Percentiles rank a stretch among this genome's conserved stretches.
Conservation (phyloP, 371 early-diverging fungal genomes). For the Rhizopus stolonifer region DNA sequence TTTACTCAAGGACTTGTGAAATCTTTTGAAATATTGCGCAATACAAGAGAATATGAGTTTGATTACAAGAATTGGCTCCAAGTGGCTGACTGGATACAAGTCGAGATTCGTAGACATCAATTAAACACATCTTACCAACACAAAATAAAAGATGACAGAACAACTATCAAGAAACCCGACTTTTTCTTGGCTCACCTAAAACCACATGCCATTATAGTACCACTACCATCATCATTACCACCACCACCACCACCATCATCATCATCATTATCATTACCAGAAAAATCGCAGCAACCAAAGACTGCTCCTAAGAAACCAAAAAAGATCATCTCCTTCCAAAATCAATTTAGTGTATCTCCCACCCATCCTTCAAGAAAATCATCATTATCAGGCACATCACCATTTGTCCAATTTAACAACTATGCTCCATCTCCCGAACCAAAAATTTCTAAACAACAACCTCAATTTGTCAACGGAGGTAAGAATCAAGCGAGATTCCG, state of each 20-base stretch:
- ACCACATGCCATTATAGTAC: conserved; percentile 10
- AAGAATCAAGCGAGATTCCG: conserved; percentile 46
- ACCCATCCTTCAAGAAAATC: conserved; percentile 4
- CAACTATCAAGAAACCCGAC: conserved; percentile 3
- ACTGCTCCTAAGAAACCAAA: conserved; percentile 9
- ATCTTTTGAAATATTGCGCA: conserved; percentile 19
- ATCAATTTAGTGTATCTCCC: conserved; percentile 18
- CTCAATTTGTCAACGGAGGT: conserved; percentile 5
- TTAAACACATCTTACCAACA: not conserved
- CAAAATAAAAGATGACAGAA: not conserved
- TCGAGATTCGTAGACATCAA: conserved; percentile 28
- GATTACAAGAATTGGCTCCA: conserved; percentile 30
- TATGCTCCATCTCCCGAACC: conserved; percentile 16
- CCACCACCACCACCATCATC: not conserved
- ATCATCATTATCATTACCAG: not conserved
- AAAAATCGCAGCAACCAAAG: too few relatives aligned
- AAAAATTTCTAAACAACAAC: conserved; percentile 6
- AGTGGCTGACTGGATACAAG: conserved; percentile 36
- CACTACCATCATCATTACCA: not conserved
- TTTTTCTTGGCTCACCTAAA: conserved; percentile 16
- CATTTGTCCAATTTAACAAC: conserved; percentile 21
- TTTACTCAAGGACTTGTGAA: conserved; percentile 19
- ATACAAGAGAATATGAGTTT: conserved; percentile 29
- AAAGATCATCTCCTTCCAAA: conserved; percentile 19
- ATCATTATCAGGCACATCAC: conserved; percentile 15